Evolutionary conservation across 2,329 filamentous ascomycete species (phyloP).

Genomic region (Rhytidhysteron rufulum): DNA sequence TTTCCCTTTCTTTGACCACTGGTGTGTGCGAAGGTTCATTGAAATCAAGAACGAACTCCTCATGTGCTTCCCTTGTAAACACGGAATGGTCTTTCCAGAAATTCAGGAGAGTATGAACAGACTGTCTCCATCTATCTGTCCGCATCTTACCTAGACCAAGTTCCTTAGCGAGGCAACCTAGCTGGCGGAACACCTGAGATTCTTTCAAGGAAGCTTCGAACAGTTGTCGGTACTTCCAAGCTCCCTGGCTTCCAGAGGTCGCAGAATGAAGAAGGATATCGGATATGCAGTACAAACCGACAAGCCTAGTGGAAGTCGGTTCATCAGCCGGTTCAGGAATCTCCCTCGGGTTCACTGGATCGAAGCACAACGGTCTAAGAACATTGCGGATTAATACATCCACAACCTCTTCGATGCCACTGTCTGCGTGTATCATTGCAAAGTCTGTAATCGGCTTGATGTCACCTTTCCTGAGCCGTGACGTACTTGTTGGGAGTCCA

Average conservation of each 20-base stretch:
- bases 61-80: conserved; percentile 15
- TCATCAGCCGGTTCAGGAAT: conserved; percentile 51
- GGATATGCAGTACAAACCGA: conserved; percentile 74
- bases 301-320: conserved; percentile 69
- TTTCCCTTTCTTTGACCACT: conserved; percentile 45
- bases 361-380: conserved; percentile 69
- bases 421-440: conserved; percentile 80
- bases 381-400: conserved; percentile 82
- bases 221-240: conserved; percentile 79
- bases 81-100: conserved; percentile 31
- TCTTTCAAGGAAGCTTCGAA: conserved; percentile 70
- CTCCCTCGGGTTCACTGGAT: conserved; percentile 62
- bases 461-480: conserved; percentile 75
- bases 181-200: conserved; percentile 67
- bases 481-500: conserved; percentile 71
- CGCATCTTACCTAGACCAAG: conserved; percentile 76
- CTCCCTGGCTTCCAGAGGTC: conserved; percentile 54
- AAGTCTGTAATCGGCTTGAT: conserved; percentile 83
- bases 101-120: conserved; percentile 29
- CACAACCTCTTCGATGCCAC: conserved; percentile 87
- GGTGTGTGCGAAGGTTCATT: conserved; percentile 21
- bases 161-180: conserved; percentile 70
- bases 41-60: conserved; percentile 12
- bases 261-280: conserved; percentile 75
- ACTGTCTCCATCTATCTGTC: conserved; percentile 51